phyloP scores from a whole-genome alignment of 768 basidiomycete genomes.

The Atractiella rhizophila region DNA sequence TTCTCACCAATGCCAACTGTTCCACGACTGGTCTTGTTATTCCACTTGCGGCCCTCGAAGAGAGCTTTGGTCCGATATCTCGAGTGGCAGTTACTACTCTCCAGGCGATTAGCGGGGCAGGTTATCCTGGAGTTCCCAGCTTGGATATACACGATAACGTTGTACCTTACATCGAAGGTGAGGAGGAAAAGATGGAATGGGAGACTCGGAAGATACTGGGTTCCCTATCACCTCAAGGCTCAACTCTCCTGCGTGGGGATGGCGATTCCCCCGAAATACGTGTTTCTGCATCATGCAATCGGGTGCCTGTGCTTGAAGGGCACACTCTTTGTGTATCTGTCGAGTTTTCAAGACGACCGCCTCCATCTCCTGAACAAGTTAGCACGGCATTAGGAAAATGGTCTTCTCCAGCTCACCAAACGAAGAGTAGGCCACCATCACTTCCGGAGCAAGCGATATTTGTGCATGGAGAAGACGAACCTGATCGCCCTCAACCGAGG shows the following conservation, averaged over 20 bases:
- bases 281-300: slow-evolving; percentile 77
- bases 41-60: slow-evolving; percentile 71
- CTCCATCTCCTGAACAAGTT: slow-evolving; percentile 67
- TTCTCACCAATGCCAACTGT: slow-evolving; percentile 96
- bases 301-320: slow-evolving; percentile 85
- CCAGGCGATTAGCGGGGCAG: slow-evolving; percentile 90
- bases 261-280: slow-evolving; percentile 60
- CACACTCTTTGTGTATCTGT: slow-evolving; percentile 78
- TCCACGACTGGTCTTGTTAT: slow-evolving; percentile 79
- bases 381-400: slow-evolving; percentile 51
- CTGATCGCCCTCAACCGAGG: slow-evolving; percentile 79
- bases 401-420: slow-evolving; percentile 41
- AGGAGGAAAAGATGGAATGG: slow-evolving; percentile 95
- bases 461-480: slow-evolving; percentile 51
- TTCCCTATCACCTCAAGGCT: slow-evolving; percentile 36
- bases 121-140: slow-evolving; percentile 78
- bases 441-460: slow-evolving; percentile 61
- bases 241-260: no score
- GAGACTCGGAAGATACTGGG: slow-evolving; percentile 93
- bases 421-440: slow-evolving; percentile 47
- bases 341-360: slow-evolving; percentile 48
- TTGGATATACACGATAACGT: slow-evolving; percentile 91
- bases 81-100: slow-evolving; percentile 75
- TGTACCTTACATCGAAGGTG: slow-evolving; percentile 75
- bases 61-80: slow-evolving; percentile 79